Percentiles rank a stretch among this genome's conserved stretches.
Evolutionary conservation across 495 filamentous ascomycete species (phyloP).

Genomic region (Daldinia concentrica): DNA sequence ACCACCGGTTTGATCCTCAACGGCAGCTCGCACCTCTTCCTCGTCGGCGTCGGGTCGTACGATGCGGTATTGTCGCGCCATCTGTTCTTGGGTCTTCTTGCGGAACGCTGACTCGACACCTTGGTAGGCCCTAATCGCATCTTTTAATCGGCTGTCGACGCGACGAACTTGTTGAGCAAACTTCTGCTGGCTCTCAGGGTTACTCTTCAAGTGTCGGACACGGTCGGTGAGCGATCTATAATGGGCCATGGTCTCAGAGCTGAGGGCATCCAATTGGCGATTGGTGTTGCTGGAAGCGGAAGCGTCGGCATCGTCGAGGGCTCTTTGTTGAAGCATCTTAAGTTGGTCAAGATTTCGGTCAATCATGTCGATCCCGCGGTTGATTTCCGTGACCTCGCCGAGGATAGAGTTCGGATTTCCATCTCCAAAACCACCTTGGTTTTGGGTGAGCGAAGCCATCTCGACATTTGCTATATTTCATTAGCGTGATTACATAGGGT

Average conservation of each 20-base stretch:
- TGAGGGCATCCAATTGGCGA: constrained; percentile 66
- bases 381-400: constrained; percentile 82
- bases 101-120: constrained; percentile 77
- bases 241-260: constrained; percentile 77
- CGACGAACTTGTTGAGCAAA: constrained; percentile 82
- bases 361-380: constrained; percentile 77
- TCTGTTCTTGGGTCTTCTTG: constrained; percentile 79
- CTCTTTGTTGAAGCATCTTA: constrained; percentile 63
- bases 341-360: constrained; percentile 71
- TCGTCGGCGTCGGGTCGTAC: constrained; percentile 86
- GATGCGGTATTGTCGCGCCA: constrained; percentile 88
- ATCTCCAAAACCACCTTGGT: constrained; percentile 52
- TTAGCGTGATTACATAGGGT: constrained; percentile 18
- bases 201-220: constrained; percentile 80
- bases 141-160: constrained; percentile 79
- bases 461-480: constrained; percentile 60
- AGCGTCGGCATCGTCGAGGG: constrained; percentile 67
- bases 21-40: constrained; percentile 78
- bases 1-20: constrained; percentile 72
- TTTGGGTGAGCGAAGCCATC: constrained; percentile 67
- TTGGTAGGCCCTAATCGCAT: constrained; percentile 82
- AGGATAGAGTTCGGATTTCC: constrained; percentile 76
- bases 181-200: constrained; percentile 74
- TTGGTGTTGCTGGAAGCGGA: constrained; percentile 60
- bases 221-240: constrained; percentile 79